Evolutionary conservation across 2,329 filamentous ascomycete genomes (phyloP).

Genomic region (Colletotrichum cereale): DNA sequence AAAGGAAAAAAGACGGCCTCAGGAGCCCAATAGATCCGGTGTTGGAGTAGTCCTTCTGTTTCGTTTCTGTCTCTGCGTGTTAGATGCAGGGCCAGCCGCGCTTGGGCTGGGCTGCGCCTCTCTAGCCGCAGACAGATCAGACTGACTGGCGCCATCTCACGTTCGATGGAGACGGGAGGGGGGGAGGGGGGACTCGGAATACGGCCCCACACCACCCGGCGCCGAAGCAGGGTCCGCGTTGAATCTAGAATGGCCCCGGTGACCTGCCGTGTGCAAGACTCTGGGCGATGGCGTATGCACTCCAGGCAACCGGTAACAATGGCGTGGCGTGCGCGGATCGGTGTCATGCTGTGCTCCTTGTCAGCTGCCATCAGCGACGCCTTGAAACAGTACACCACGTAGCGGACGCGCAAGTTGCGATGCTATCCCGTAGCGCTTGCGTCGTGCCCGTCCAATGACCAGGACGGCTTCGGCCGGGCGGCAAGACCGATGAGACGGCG

Average conservation of each 20-base stretch:
- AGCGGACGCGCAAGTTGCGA: conserved; percentile 22
- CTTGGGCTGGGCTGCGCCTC: not conserved
- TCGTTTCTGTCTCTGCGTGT: not conserved
- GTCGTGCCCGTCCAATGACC: conserved; percentile 15
- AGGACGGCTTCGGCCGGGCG: conserved; percentile 21
- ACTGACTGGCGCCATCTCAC: conserved; percentile 12
- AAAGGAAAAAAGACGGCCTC: not conserved
- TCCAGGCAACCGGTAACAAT: not conserved
- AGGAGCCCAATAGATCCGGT: not conserved
- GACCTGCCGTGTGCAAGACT: conserved; percentile 3
- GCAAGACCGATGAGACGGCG: conserved; percentile 30
- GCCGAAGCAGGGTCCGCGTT: conserved; percentile 4
- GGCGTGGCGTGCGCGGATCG: conserved; percentile 9
- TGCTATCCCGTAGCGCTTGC: conserved; percentile 24
- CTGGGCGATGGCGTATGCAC: not conserved
- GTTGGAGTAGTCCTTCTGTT: not conserved
- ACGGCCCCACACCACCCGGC: conserved; percentile 25
- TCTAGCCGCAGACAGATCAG: conserved; percentile 26
- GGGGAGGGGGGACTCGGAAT: not conserved
- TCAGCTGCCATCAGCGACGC: not conserved
- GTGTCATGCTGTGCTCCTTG: not conserved
- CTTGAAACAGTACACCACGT: conserved; percentile 11
- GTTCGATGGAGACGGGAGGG: not conserved
- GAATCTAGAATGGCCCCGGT: not conserved
- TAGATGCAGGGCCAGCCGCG: not conserved